These are phyloP conservation scores for Lactuca saligna DNA, from an alignment of 129 eudicot genomes.

Conservation along the genomic window DNA sequence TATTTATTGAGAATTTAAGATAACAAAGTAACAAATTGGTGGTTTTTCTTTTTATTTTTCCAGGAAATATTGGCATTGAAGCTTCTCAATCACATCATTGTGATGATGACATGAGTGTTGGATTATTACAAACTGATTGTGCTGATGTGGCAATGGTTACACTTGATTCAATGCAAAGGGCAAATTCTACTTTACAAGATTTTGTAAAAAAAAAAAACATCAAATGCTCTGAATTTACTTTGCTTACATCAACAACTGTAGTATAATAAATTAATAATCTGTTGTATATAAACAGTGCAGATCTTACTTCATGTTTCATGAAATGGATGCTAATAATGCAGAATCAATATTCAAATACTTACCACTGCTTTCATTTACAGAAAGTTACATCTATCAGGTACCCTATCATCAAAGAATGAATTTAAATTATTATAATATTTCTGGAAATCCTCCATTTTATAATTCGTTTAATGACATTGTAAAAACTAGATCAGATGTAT, in stretches of 20 bases:
- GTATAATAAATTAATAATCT: constrained; percentile 7
- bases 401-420: constrained; percentile 1
- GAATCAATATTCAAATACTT: constrained; percentile 68
- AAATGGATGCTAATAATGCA: constrained; percentile 69
- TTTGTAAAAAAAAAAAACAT: constrained; percentile 66
- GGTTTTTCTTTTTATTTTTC: neutral
- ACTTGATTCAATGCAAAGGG: constrained; percentile 74
- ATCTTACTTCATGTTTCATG: constrained; percentile 96
- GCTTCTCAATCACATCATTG: constrained; percentile 25
- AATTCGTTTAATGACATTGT: constrained; percentile 5
- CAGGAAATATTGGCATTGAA: constrained; percentile 19
- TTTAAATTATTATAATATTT: neutral
- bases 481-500: neutral
- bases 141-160: constrained; percentile 54
- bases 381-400: constrained; percentile 97
- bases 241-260: neutral
- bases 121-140: constrained; percentile 18
- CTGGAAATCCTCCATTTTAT: neutral
- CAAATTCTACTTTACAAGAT: constrained; percentile 96
- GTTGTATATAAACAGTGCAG: constrained; percentile 61
- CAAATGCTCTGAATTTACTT: neutral
- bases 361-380: constrained; percentile 85
- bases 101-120: constrained; percentile 28
- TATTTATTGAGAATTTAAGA: neutral
- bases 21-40: constrained; percentile 9